These are phyloP conservation scores for Ceratopteris richardii DNA, from an alignment of 75 land plant genomes.

Conservation along the genomic window DNA sequence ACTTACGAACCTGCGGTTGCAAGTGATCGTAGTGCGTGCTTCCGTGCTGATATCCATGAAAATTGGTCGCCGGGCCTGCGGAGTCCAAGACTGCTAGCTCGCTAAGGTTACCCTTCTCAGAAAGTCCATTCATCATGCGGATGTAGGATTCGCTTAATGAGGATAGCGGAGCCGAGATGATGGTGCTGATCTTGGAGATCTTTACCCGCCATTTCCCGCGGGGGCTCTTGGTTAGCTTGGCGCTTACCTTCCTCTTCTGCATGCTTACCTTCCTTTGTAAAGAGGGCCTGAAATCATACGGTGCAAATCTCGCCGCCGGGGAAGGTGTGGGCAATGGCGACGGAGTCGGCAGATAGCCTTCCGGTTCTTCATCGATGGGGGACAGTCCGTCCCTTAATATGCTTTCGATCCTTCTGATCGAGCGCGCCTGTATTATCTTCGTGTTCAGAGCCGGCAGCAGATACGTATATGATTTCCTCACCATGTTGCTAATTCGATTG, in stretches of 20 bases:
- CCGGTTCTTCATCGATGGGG: neutral
- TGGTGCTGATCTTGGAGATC: slow-evolving; percentile 4
- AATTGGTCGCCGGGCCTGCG: too few relatives aligned
- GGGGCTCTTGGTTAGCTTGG: neutral
- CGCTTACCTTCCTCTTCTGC: neutral
- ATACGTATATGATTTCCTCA: neutral
- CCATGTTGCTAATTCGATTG: too few relatives aligned
- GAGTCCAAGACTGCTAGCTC: neutral
- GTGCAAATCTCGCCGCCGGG: neutral
- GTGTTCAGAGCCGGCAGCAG: slow-evolving; percentile 3
- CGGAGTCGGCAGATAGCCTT: neutral
- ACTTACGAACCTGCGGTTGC: too few relatives aligned
- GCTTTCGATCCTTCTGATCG: slow-evolving; percentile 5
- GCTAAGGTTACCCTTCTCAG: neutral
- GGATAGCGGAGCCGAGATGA: slow-evolving; percentile 1
- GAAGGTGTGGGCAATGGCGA: neutral
- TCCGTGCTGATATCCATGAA: too few relatives aligned
- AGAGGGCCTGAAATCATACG: too few relatives aligned
- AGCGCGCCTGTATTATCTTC: neutral
- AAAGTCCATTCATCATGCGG: slow-evolving; percentile 4
- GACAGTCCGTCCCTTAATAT: neutral
- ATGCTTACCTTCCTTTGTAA: neutral
- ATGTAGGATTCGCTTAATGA: neutral
- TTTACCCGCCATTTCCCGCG: slow-evolving; percentile 2
- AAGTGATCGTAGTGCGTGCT: too few relatives aligned